Evolutionary conservation across 2,329 filamentous ascomycete genomes (phyloP), one percentile per base, ranked within the genome.

Genomic region (Paraphoma sp.): DNA sequence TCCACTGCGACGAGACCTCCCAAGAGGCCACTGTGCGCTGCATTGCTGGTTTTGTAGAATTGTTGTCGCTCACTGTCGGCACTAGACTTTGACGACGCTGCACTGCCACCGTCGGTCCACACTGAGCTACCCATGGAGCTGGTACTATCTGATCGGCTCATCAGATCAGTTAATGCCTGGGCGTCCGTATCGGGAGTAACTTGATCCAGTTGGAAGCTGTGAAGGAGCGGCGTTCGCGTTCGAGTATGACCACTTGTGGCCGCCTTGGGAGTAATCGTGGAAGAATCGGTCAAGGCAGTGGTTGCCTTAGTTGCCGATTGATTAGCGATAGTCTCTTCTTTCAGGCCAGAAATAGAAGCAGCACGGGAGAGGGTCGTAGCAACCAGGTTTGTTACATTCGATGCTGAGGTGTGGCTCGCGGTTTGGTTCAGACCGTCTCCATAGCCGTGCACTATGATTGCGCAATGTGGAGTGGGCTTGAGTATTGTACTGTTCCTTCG

Each of bases 401-500:
- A 16, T 30, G 38, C 6, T 17, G 9, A 44, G 23, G 28, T 2
- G n/a, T 16, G 54, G 17, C 58, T 28, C 3, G 59, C 57, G 6
- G 65, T 59, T 31, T 68, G 61, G 29, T 73, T 75, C 16, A 73
- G 52, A 0, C 73, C 77, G 30, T 78, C 77, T 11, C 75, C 76
- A 45, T 78, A 77, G 1, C 75, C 74, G 29, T 76, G 73, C 1
- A 78, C 68, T 8, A 78, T 56, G 29, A 76, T 78, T 43, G 80
- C 75, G 54, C 70, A 75, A 52, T 67, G 63, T 7, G 64, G 50
- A 11, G 62, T 53, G 5, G 66, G 46, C 45, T 71, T 72, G 33
- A 64, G 41, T 17, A 49, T 63, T 23, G 70, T 40, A 48, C 69
- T 75, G 38, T 72, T 74, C 14, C 71, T 62, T 33, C 69, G 67